phyloP scores from a whole-genome alignment of 441 rosid genomes.

The Corymbia calophylla region DNA sequence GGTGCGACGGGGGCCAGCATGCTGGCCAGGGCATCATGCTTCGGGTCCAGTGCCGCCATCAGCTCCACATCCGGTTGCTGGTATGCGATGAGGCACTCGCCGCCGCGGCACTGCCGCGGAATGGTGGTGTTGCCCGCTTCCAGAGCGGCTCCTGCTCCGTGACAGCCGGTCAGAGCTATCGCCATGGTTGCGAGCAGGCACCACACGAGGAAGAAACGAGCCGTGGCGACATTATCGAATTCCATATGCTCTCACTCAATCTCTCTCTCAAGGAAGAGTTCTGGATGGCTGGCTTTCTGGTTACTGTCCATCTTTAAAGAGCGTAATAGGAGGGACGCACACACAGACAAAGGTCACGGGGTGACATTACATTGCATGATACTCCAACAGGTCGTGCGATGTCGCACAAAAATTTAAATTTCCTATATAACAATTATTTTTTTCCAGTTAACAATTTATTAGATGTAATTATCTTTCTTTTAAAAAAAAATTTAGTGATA shows the following conservation, averaged over 20 bases:
- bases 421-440: too few relatives aligned
- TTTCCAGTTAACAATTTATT: too few relatives aligned
- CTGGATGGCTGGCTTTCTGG: too few relatives aligned
- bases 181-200: too few relatives aligned
- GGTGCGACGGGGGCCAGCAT: rapidly evolving
- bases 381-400: too few relatives aligned
- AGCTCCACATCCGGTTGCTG: not conserved
- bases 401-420: not conserved
- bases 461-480: not conserved
- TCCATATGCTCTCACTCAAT: too few relatives aligned
- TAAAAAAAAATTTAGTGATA: too few relatives aligned
- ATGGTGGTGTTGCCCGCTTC: not conserved
- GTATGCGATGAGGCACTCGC: not conserved
- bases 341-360: not conserved
- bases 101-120: not conserved
- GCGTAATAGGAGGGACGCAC: not conserved
- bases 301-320: too few relatives aligned
- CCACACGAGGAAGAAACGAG: too few relatives aligned
- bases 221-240: too few relatives aligned
- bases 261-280: not conserved
- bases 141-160: not conserved
- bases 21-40: not conserved
- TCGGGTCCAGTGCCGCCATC: not conserved
- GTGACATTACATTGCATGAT: not conserved
- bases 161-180: too few relatives aligned